A percentile compares a stretch with the other conserved stretches of the same genome.
phyloP scores from a whole-genome alignment of 2,329 filamentous ascomycete species.

The Botrytis paeoniae region DNA sequence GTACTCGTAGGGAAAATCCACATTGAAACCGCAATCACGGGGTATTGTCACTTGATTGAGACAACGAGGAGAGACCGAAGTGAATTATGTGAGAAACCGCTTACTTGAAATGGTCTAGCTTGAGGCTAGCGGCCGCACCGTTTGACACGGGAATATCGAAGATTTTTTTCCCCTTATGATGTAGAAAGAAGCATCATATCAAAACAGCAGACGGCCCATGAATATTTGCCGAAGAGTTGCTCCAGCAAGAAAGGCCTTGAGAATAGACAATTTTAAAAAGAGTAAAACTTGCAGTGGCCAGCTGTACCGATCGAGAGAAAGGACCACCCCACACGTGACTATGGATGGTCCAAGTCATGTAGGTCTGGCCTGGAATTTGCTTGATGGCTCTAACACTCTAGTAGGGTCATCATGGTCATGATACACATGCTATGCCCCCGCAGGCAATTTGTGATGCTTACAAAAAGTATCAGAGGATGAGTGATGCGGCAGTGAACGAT shows the following conservation, averaged over 20 bases:
- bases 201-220: constrained; percentile 2
- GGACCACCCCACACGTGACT: constrained; percentile 15
- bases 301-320: constrained; percentile 3
- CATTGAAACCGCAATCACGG: background rate
- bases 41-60: background rate
- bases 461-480: constrained; percentile 37
- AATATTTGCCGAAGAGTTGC: background rate
- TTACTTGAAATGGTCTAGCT: background rate
- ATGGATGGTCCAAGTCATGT: constrained; percentile 20
- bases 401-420: constrained; percentile 30
- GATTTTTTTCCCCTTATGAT: background rate
- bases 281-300: constrained; percentile 9
- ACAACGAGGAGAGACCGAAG: background rate
- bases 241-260: background rate
- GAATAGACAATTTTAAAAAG: background rate
- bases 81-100: background rate
- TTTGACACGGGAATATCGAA: background rate
- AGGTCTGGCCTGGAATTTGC: background rate
- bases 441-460: constrained; percentile 37
- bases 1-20: background rate
- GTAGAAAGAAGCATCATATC: background rate
- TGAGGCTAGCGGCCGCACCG: background rate
- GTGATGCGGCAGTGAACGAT: constrained; percentile 28
- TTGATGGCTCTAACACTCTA: background rate
- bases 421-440: constrained; percentile 38